A percentile compares a stretch with the other conserved stretches of the same genome.
These are phyloP conservation scores for Melocanna baccifera DNA, from an alignment of 176 grass and related monocot genomes.

Conservation along the genomic window DNA sequence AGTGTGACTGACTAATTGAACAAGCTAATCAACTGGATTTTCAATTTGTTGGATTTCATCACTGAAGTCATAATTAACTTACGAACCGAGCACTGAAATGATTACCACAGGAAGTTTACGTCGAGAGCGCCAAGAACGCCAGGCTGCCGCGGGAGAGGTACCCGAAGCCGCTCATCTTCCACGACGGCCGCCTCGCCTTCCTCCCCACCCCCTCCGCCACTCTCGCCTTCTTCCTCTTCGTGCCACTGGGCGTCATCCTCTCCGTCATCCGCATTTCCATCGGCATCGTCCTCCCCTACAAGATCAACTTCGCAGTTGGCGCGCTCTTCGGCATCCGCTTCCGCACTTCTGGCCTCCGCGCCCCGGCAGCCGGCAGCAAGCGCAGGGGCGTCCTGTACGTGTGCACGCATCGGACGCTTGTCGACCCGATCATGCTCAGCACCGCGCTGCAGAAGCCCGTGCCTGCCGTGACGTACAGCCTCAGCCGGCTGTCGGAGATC, in stretches of 20 bases:
- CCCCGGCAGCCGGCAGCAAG: not conserved
- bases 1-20: no score
- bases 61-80: not conserved
- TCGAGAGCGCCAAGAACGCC: slow-evolving; percentile 23
- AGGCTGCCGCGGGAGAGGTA: slow-evolving; percentile 58
- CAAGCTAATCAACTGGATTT: no score
- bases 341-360: slow-evolving; percentile 26
- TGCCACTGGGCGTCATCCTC: slow-evolving; percentile 61
- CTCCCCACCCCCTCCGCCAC: slow-evolving; percentile 55
- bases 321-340: slow-evolving; percentile 55
- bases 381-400: slow-evolving; percentile 62
- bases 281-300: slow-evolving; percentile 63
- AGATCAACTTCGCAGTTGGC: not conserved
- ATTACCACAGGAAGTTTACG: slow-evolving; percentile 58
- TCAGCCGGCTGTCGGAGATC: slow-evolving; percentile 60
- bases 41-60: not conserved
- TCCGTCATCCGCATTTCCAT: slow-evolving; percentile 52
- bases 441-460: slow-evolving; percentile 52
- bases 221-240: slow-evolving; percentile 65
- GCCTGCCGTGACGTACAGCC: slow-evolving; percentile 84
- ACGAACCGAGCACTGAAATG: not conserved
- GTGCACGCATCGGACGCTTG: slow-evolving; percentile 80
- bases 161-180: slow-evolving; percentile 90
- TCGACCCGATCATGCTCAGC: slow-evolving; percentile 73
- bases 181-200: slow-evolving; percentile 82